Base-by-base conservation (phyloP, 306 rosid genomes). In the Vicia faba region DNA sequence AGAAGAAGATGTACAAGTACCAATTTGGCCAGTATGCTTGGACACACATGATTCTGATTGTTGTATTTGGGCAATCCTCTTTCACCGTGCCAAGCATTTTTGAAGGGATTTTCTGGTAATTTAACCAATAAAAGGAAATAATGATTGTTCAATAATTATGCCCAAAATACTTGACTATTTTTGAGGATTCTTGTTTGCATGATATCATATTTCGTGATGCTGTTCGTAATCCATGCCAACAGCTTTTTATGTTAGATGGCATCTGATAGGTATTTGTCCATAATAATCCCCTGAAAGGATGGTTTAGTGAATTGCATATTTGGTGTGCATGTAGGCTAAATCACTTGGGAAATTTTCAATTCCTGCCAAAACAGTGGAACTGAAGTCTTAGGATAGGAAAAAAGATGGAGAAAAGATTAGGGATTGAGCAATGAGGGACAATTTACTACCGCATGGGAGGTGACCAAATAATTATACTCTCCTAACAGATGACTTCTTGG, bases 11-110 rank as follows among this genome's bases (percentile, higher is more conserved):
- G 99, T 90, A 90, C 80, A 95, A 95, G 85, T 95, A 95, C 84
- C 97, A 95, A 76, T 95, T 95, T 85, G 92, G 99, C 79, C 97
- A 95, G 90, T 95, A 86, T 88, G 97, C 99, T 61, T 95, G 99
- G 99, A 95, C 99, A 11, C 96, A 95, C 76, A 95, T 95, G 99
- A 95, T 95, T 84, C 85, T 95, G 54, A 88, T 90, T 61, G 89
- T 88, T 35, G 97, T 95, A 80, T 95, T 95, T 81, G 84, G 91
- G 13, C 99, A 95, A 77, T 95, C 99, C 44, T 85, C 99, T 67
- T 90, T 95, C 84, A 87, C 97, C 0, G 99, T 95, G 69, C 97
- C 99, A 57, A 95, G 84, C 86, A 95, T 95, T 61, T 95, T 95
- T 59, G 96, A 95, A 85, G 99, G 97, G 79, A 95, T 95, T 72